phyloP scores from a whole-genome alignment of 805 yeast genomes.

The Pichia californica region DNA sequence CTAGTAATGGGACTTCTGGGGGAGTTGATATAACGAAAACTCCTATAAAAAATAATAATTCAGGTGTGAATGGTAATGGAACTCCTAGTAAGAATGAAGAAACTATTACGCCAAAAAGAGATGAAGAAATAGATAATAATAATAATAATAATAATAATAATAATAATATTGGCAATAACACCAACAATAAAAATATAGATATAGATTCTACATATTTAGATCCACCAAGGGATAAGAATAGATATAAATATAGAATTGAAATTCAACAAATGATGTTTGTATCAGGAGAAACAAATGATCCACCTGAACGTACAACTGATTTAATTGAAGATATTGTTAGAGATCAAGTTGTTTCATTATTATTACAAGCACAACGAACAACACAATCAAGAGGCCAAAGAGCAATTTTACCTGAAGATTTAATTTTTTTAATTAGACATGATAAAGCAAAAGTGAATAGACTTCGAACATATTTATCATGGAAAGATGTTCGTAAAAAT shows the following conservation, averaged over 20 bases:
- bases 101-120: no score
- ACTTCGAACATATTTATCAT: slow-evolving; percentile 80
- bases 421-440: slow-evolving; percentile 85
- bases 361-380: slow-evolving; percentile 66
- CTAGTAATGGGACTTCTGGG: no score
- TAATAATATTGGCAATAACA: neutral
- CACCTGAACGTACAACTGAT: slow-evolving; percentile 88
- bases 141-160: neutral
- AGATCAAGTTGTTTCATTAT: slow-evolving; percentile 86
- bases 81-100: no score
- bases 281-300: slow-evolving; percentile 89
- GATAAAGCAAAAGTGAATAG: slow-evolving; percentile 93
- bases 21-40: no score
- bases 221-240: slow-evolving; percentile 25
- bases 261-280: slow-evolving; percentile 99
- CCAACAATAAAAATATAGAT: neutral
- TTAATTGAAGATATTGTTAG: slow-evolving; percentile 91
- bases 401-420: slow-evolving; percentile 85
- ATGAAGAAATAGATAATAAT: neutral
- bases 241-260: slow-evolving; percentile 79
- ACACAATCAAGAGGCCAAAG: slow-evolving; percentile 77
- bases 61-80: no score
- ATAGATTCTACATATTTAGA: slow-evolving; percentile 1
- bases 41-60: no score
- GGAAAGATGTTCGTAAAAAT: slow-evolving; percentile 94